These are phyloP conservation scores for Pseudoperonospora humuli DNA, from an alignment of 352 stramenopile species.

Conservation along the genomic window DNA sequence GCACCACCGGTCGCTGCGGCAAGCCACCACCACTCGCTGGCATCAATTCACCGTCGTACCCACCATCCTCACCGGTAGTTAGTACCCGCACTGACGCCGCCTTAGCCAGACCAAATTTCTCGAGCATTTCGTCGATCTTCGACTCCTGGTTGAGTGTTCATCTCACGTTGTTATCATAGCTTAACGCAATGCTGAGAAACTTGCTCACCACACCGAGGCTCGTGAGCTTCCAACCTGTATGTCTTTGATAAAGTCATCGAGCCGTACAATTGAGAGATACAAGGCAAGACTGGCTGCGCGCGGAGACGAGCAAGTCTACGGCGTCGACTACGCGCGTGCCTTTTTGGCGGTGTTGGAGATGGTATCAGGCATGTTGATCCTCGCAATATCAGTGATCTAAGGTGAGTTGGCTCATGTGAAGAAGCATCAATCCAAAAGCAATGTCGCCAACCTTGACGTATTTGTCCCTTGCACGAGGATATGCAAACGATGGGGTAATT, in stretches of 20 bases:
- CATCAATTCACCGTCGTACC: constrained; percentile 1
- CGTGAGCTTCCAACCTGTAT: constrained; percentile 14
- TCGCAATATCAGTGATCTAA: not conserved
- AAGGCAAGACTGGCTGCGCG: no score
- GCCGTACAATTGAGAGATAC: no score
- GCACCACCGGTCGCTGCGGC: constrained; percentile 1
- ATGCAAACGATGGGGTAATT: no score
- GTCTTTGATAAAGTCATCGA: not conserved
- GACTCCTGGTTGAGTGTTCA: not conserved
- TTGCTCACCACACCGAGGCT: constrained; percentile 4
- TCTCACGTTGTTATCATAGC: not conserved
- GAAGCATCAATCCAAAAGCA: no score
- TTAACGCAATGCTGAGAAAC: constrained; percentile 6
- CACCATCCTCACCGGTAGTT: constrained; percentile 1
- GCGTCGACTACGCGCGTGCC: no score
- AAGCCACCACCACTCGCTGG: not conserved
- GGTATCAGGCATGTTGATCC: not conserved
- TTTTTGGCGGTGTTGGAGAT: no score
- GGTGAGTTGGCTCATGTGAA: no score
- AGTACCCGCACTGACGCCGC: constrained; percentile 1
- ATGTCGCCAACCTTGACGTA: no score
- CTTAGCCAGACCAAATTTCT: not conserved
- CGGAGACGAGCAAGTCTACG: no score
- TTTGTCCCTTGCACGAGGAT: no score
- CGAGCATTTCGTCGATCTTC: not conserved